Evolutionary conservation across 257 asterid genomes (phyloP).

Genomic region (Gardenia jasminoides): DNA sequence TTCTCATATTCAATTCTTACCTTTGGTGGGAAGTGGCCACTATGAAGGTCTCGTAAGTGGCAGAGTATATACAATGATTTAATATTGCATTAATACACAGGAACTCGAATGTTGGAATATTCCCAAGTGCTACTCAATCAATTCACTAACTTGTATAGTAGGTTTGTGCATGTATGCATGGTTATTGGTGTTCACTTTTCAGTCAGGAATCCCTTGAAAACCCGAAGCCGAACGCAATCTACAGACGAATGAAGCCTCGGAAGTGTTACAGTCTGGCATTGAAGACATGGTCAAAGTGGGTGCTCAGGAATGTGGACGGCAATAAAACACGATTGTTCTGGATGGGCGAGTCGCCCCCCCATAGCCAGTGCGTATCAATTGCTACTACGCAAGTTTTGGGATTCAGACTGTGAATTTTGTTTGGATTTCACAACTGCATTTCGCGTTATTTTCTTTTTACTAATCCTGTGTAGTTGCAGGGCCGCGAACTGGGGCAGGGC

Average conservation of each 20-base stretch:
- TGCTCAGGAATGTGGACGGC: conserved; percentile 28
- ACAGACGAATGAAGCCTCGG: conserved; percentile 21
- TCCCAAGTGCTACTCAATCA: too few relatives aligned
- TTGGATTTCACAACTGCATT: too few relatives aligned
- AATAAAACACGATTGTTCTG: conserved; percentile 42
- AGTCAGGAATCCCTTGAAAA: conserved; percentile 40
- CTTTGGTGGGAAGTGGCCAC: conserved; percentile 54
- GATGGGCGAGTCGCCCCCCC: conserved; percentile 53
- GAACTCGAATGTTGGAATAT: neutral
- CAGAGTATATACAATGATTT: neutral
- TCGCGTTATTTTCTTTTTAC: too few relatives aligned
- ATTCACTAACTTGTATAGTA: too few relatives aligned
- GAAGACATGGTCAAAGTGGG: conserved; percentile 49
- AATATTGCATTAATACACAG: neutral
- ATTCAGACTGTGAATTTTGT: too few relatives aligned
- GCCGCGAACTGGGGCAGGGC: conserved; percentile 12
- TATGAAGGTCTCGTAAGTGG: conserved; percentile 43
- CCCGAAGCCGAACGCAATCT: conserved; percentile 16
- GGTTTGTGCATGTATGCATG: neutral
- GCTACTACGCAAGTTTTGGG: neutral
- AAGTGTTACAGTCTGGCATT: conserved; percentile 39
- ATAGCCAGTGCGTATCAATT: conserved; percentile 19
- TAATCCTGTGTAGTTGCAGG: neutral
- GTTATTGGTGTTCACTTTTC: neutral
- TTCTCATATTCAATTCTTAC: conserved; percentile 57